Percentiles rank a stretch among this genome's conserved stretches.
Conservation (phyloP, 306 rosid genomes). For the Corylus avellana region DNA sequence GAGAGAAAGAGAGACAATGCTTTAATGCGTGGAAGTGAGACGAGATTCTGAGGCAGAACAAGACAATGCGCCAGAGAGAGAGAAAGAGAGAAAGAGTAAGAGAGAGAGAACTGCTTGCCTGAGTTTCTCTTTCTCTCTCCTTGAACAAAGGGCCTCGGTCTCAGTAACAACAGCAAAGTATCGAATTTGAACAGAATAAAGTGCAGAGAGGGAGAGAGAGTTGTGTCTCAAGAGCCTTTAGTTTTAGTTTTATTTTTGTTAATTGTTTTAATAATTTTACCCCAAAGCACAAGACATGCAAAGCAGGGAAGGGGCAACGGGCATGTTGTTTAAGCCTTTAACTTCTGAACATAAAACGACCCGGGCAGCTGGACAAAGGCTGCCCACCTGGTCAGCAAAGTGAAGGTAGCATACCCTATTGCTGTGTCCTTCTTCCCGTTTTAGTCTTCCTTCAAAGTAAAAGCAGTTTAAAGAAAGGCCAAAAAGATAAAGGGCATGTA, state of each 20-base stretch:
- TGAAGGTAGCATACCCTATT: constrained; percentile 34
- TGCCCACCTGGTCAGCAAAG: constrained; percentile 88
- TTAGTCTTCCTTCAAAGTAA: constrained; percentile 74
- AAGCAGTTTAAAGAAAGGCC: constrained; percentile 57
- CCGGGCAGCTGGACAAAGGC: constrained; percentile 72
- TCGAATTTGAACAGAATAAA: constrained; percentile 86
- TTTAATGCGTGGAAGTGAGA: constrained; percentile 86
- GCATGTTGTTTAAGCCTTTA: constrained; percentile 65
- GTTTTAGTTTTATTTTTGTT: constrained; percentile 26
- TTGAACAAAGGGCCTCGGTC: constrained; percentile 81
- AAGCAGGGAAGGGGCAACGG: constrained; percentile 64
- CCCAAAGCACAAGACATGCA: constrained; percentile 55
- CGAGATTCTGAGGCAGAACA: constrained; percentile 75
- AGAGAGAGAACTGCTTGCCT: constrained; percentile 25
- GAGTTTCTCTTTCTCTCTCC: constrained; percentile 52
- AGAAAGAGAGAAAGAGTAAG: constrained; percentile 17
- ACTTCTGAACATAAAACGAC: constrained; percentile 37
- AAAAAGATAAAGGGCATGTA: constrained; percentile 62
- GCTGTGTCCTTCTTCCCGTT: constrained; percentile 41
- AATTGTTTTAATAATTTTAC: constrained; percentile 22
- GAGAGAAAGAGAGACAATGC: constrained; percentile 40
- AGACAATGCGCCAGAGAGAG: constrained; percentile 88
- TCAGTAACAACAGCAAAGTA: constrained; percentile 74
- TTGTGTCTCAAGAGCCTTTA: constrained; percentile 26
- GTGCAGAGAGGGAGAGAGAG: constrained; percentile 41